These are phyloP conservation scores for Lumnitzera littorea DNA, from an alignment of 345 rosid species.

Conservation along the genomic window DNA sequence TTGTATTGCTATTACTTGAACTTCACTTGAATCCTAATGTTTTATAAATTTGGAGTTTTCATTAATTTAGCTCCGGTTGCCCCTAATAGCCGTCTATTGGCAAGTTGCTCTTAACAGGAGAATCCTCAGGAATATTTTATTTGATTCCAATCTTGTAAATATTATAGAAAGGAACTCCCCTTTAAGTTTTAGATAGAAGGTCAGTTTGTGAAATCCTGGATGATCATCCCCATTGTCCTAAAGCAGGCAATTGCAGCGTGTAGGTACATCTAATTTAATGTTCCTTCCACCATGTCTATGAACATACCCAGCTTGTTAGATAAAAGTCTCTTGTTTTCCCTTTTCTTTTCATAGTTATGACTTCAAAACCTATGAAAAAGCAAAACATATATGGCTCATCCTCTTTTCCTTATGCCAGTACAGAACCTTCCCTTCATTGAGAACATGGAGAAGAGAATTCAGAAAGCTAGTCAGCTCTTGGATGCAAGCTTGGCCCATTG, in stretches of 20 bases:
- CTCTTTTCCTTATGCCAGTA: conserved; percentile 67
- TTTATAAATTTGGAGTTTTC: background rate
- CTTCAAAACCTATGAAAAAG: no score
- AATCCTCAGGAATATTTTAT: background rate
- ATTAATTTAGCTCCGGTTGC: background rate
- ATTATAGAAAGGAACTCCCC: no score
- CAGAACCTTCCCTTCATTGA: conserved; percentile 97
- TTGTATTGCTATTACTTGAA: no score
- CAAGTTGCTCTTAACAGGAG: background rate
- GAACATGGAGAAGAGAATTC: conserved; percentile 97
- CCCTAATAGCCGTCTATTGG: background rate
- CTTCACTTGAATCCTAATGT: background rate
- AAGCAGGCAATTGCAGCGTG: no score
- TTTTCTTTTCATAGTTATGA: no score
- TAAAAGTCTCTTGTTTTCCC: no score
- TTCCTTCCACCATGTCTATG: no score
- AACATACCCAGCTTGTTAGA: no score
- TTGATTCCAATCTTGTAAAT: background rate
- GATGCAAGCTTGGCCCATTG: conserved; percentile 97
- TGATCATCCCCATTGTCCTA: no score
- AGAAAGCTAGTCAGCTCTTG: conserved; percentile 68
- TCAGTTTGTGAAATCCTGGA: no score
- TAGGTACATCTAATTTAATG: no score
- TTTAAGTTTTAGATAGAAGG: no score
- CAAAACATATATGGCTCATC: background rate